phyloP scores from a whole-genome alignment of 176 grass and related monocot genomes.

The Cenchrus purpureus region DNA sequence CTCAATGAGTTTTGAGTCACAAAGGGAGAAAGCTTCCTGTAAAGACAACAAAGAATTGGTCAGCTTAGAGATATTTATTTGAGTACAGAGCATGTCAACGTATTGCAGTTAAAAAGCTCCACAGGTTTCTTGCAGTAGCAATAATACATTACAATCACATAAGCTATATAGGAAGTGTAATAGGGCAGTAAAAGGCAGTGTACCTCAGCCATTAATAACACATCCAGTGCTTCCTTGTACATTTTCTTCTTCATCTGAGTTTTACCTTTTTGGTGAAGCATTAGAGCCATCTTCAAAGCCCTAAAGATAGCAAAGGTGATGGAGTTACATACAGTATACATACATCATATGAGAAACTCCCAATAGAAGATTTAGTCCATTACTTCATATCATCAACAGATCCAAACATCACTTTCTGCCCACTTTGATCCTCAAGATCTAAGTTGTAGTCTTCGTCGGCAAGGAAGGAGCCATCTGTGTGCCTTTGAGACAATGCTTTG shows the following conservation, averaged over 20 bases:
- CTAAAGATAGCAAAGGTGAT: constrained; percentile 45
- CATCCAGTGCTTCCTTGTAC: constrained; percentile 83
- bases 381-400: constrained; percentile 88
- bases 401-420: constrained; percentile 86
- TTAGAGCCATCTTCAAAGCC: constrained; percentile 87
- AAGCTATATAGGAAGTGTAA: not conserved
- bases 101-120: not conserved
- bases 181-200: constrained; percentile 20
- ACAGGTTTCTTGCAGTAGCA: constrained; percentile 19
- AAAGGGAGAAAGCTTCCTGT: constrained; percentile 96
- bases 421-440: constrained; percentile 94
- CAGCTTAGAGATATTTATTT: constrained; percentile 36
- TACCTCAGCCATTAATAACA: constrained; percentile 88
- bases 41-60: constrained; percentile 22
- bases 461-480: constrained; percentile 83
- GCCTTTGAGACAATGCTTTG: constrained; percentile 76
- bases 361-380: constrained; percentile 22
- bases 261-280: constrained; percentile 91
- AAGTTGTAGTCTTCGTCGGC: constrained; percentile 81
- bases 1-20: constrained; percentile 77
- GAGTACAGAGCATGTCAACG: not conserved
- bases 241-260: constrained; percentile 66
- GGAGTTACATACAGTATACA: constrained; percentile 9
- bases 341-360: not conserved
- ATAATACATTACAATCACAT: constrained; percentile 7